Evolutionary conservation across 164 flowering plant species (phyloP), one percentile per base, ranked within the genome.

Genomic region (Magnolia kwangsiensis): DNA sequence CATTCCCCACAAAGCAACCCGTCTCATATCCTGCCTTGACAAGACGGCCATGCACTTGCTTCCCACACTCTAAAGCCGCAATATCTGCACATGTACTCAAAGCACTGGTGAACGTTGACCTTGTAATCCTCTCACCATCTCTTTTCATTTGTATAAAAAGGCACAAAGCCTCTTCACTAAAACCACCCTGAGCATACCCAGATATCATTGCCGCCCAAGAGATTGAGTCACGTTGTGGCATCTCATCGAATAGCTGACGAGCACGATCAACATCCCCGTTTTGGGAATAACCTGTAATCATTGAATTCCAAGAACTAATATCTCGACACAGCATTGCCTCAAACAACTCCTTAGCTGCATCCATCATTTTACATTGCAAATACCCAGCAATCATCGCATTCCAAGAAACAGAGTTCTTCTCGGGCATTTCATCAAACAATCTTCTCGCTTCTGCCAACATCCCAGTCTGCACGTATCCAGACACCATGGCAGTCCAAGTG

Each of bases 151-250:
- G 87, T 27, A 89, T 81, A 76, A 93, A 91, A 75, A 89, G 78
- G 21, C 67, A 78, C 75, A 93, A 80, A 64, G 96, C 94, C 86
- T 87, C 94, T 77, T 91, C 97, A 70, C 90, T 78, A 45, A 75
- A 55, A 58, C 94, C 97, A 69, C 78, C 78, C 76, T 95, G 98
- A 74, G 93, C 85, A 86, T 91, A 92, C 1, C 93, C 97, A 69
- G 98, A 86, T 81, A 93, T 90, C 78, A 95, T 90, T 19, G 97
- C 97, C n/a, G 98, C 89, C 97, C 98, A 95, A 61, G 98, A 95
- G 77, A 95, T 87, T 29, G 89, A 87, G 79, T 95, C 98, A 71
- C 89, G 90, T 66, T 19, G 77, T 64, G 98, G 91, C 95, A 95
- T 95, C 80, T 73, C 82, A 79, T 90, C 85, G 66, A 95, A 95